phyloP scores from a whole-genome alignment of 768 basidiomycete genomes.

The Boletales sp. region DNA sequence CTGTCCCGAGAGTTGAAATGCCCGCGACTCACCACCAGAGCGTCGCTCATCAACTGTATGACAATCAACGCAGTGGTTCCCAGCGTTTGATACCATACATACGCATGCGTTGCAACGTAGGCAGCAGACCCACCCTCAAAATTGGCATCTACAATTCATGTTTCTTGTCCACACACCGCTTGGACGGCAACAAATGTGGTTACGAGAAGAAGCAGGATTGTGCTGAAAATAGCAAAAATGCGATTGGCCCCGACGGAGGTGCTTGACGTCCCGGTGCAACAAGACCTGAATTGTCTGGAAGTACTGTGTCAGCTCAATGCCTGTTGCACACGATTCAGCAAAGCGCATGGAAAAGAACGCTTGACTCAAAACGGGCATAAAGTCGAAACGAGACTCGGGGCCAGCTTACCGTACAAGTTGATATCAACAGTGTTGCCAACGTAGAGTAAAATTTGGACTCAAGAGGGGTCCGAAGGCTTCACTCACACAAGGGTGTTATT shows the following conservation, averaged over 20 bases:
- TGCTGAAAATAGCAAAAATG: slow-evolving; percentile 9
- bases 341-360: background rate
- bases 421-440: slow-evolving; percentile 8
- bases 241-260: background rate
- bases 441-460: too few species aligned
- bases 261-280: background rate
- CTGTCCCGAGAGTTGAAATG: background rate
- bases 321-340: background rate
- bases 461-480: background rate
- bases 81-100: slow-evolving; percentile 21
- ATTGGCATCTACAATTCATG: slow-evolving; percentile 30
- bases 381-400: background rate
- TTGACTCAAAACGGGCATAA: too few species aligned
- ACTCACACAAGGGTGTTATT: too few species aligned
- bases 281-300: slow-evolving; percentile 1
- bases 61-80: slow-evolving; percentile 23
- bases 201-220: slow-evolving; percentile 20
- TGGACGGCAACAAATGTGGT: slow-evolving; percentile 21
- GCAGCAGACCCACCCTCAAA: slow-evolving; percentile 29
- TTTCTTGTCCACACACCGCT: slow-evolving; percentile 20
- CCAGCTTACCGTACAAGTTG: slow-evolving; percentile 8
- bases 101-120: slow-evolving; percentile 23
- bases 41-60: slow-evolving; percentile 30
- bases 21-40: slow-evolving; percentile 26
- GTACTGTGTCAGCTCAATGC: slow-evolving; percentile 6